Conservation (phyloP, 768 basidiomycete genomes). For the Leccinum truebloodii region DNA sequence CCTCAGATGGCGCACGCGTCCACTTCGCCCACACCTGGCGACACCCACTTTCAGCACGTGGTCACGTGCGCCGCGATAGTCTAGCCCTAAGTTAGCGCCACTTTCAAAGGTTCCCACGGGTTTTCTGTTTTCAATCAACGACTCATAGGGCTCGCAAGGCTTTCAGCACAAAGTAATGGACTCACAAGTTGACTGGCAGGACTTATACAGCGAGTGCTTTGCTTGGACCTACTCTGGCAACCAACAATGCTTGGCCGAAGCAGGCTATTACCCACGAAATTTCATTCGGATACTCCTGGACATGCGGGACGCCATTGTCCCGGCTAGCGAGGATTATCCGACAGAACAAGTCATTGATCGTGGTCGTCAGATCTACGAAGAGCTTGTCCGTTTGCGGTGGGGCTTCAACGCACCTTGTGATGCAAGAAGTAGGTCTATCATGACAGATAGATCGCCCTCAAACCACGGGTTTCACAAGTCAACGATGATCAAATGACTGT, state of each 20-base stretch:
- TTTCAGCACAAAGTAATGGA: too few species aligned
- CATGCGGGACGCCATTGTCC: background rate
- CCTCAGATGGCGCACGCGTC: too few species aligned
- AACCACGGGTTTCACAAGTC: background rate
- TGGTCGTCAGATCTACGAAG: background rate
- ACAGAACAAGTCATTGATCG: background rate
- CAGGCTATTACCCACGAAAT: background rate
- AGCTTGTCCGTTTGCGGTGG: background rate
- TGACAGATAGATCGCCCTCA: background rate
- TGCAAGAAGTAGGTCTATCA: background rate
- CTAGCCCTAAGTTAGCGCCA: too few species aligned
- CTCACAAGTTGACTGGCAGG: too few species aligned
- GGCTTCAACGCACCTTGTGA: background rate
- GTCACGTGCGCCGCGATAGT: too few species aligned
- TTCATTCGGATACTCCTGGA: background rate
- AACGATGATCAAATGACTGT: too few species aligned
- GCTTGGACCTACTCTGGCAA: background rate
- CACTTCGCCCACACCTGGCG: too few species aligned
- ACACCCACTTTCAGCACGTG: too few species aligned
- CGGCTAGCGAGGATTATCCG: background rate
- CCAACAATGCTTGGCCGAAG: background rate
- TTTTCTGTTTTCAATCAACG: too few species aligned
- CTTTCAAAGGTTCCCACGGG: too few species aligned
- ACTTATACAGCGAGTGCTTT: too few species aligned
- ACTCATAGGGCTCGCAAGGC: too few species aligned